Conservation (phyloP, 2,329 filamentous ascomycete species). For the Fusarium oxysporum region DNA sequence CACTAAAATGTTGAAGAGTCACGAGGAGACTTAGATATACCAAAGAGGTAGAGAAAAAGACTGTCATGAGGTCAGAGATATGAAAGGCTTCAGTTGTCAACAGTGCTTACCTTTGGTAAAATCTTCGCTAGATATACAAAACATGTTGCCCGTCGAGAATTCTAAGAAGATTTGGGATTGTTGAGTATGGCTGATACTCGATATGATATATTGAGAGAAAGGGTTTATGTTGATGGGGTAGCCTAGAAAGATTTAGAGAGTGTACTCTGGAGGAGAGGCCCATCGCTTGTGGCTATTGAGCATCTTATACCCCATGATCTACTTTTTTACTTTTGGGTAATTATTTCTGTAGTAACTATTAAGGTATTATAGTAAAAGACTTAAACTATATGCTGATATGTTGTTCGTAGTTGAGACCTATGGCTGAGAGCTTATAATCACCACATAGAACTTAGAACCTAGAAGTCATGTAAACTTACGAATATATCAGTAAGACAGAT, state of each 20-base stretch:
- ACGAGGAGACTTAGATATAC: background rate
- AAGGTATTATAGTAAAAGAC: rapidly evolving
- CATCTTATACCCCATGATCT: background rate
- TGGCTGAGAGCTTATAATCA: background rate
- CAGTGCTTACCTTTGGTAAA: background rate
- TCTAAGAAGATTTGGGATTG: rapidly evolving
- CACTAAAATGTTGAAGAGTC: background rate
- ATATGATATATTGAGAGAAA: background rate
- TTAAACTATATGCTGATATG: background rate
- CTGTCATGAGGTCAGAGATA: background rate
- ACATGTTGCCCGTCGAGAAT: background rate
- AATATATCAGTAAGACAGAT: background rate
- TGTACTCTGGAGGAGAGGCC: background rate
- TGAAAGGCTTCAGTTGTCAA: too few species aligned
- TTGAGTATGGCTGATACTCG: background rate
- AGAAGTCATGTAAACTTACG: background rate
- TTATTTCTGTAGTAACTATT: background rate
- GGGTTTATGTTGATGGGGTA: background rate
- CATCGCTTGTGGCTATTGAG: background rate
- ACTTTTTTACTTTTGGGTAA: too few species aligned
- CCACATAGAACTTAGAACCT: rapidly evolving
- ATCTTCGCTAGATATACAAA: background rate
- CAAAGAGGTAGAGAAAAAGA: background rate
- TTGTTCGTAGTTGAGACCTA: background rate
- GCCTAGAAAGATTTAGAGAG: background rate